Evolutionary conservation across 805 yeast genomes (phyloP), one percentile per base, ranked within the genome.

Genomic region (Metschnikowia cubensis): DNA sequence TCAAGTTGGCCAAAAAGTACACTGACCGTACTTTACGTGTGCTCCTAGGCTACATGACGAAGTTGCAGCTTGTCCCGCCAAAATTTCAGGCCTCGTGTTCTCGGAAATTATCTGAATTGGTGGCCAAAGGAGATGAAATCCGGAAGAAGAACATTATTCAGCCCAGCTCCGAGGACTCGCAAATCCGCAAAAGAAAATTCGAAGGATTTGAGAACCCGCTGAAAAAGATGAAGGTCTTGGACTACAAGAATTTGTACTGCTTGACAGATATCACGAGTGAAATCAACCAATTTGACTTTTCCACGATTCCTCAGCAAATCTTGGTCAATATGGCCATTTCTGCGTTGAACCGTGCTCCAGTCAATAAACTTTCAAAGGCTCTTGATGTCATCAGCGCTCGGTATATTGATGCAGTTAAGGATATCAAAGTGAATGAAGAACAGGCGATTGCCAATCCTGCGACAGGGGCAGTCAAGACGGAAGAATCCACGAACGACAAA

Each of bases 371-470:
- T 22, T 72, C 81, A 14, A 79, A 81, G 48, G 95, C 89, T 1
- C 69, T 90, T 51, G 80, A 81, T n/a, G 81, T 88, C 37, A 79
- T 89, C 5, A 74, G 82, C 14, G 79, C 84, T 10, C 75, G 97
- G 53, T 87, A 85, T 59, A 67, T 75, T 10, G 79, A 77, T 59
- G 71, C 57, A 64, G 60, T 49, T n/a, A 59, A 55, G 44, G 52
- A 51, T 18, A 29, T 35, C 20, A 21, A 43, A 34, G 39, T 17
- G 14, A 25, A 25, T 4, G 39, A n/a, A 6, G 42, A 31, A 14
- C 31, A 38, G 13, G 41, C 41, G 29, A 8, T 25, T 6, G 13
- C 41, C 18, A 44, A 44, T 15, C 31, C 44, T 29, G 50, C 49
- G 15, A 48, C 37, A 1, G 50, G 61, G 42, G 36, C 58, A 36